These are phyloP conservation scores for Botrytis paeoniae DNA, from an alignment of 2,329 filamentous ascomycete species.

Conservation along the genomic window DNA sequence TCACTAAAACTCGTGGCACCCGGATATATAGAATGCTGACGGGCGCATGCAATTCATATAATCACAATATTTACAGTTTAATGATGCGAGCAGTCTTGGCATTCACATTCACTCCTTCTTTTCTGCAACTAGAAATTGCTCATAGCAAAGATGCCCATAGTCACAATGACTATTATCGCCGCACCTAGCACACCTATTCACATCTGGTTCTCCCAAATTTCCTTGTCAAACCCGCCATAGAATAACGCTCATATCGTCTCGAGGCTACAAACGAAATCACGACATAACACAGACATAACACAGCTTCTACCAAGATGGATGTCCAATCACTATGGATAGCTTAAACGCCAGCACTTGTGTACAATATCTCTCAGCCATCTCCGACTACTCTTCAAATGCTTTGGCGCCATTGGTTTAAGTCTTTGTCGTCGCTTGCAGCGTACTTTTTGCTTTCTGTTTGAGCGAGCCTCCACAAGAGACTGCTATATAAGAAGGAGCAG, in stretches of 20 bases:
- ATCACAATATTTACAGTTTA: background rate
- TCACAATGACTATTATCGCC: background rate
- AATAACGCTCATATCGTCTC: no score
- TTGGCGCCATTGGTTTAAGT: background rate
- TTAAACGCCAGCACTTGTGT: background rate
- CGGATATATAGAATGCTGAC: background rate
- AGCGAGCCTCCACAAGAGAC: background rate
- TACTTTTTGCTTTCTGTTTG: background rate
- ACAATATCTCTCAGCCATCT: background rate
- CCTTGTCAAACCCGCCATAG: accelerated
- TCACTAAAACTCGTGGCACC: background rate
- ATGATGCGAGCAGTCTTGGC: background rate
- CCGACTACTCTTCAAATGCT: background rate
- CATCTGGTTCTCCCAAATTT: background rate
- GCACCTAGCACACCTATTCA: background rate
- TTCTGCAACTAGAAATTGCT: background rate
- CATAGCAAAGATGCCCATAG: background rate
- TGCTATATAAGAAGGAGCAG: accelerated
- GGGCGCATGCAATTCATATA: background rate
- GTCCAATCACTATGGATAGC: background rate
- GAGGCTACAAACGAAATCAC: no score
- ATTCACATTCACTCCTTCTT: background rate
- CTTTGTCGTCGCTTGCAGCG: background rate
- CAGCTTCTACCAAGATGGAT: background rate
- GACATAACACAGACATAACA: background rate